Base-by-base conservation (phyloP, 2,329 filamentous ascomycete species). In the Zalaria sp. region DNA sequence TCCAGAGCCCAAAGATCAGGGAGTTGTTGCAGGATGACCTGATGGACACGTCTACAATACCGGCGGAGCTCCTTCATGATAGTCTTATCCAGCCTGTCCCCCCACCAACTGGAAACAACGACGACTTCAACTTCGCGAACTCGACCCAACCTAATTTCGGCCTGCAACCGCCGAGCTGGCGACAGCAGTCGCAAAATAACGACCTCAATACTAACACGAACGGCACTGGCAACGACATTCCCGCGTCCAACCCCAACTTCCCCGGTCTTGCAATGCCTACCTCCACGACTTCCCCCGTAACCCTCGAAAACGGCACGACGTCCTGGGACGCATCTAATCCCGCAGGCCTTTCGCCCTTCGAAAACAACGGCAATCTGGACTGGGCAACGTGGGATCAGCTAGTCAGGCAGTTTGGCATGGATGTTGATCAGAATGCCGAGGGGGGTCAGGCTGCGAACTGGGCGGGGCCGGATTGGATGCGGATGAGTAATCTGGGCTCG, bases 341-440 rank as follows among this genome's bases (percentile, higher is more conserved):
- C n/a, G n/a, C 29, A n/a, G 29, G 29, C 29, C 7, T 44, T 5
- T 44, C 42, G 4, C 42, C 46, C 4, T 46, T 64, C 47, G 63
- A 64, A 25, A 57, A 58, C 4, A 58, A 56, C 1, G 57, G 54
- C 8, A 62, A 58, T 29, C 43, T 69, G 47, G 62, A 69, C 39
- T 71, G 67, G 67, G 58, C 65, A 34, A 61, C 57, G 32, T 70
- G 65, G 63, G 66, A 69, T 36, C 63, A 68, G 47, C 56, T 71
- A 43, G 65, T 69, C 2, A 53, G 54, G 26, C 61, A 69, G 42
- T 69, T 65, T 43, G 65, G 63, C 5, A 61, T 63, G 49, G 63
- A 68, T n/a, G 54, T 60, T 3, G 57, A 60, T 37, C 43, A 32
- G 11, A 35, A 32, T 28, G 27, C 44, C 4, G 36, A 37, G 3